Evolutionary conservation across 192 early-diverging fungal genomes (phyloP).

Genomic region (Podila epicladia): DNA sequence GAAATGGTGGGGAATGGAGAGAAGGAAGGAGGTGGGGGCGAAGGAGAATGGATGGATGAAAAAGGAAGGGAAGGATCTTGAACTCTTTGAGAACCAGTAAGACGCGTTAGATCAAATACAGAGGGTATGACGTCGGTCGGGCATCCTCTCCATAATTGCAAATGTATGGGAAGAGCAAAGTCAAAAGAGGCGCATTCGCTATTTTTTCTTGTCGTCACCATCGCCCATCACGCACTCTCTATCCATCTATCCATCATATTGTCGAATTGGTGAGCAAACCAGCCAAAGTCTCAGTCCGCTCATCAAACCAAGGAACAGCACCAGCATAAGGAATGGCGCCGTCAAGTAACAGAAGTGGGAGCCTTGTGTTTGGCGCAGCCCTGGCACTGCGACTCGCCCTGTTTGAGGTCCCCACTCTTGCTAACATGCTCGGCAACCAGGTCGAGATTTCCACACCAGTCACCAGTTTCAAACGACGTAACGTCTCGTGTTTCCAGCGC

Average conservation of each 20-base stretch:
- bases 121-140: no score
- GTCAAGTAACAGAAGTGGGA: neutral
- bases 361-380: constrained; percentile 39
- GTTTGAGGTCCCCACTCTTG: constrained; percentile 58
- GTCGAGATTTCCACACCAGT: constrained; percentile 90
- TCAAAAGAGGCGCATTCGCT: no score
- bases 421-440: constrained; percentile 57
- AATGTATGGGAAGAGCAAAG: no score
- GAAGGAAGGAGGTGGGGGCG: neutral
- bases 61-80: neutral
- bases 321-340: neutral
- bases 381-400: constrained; percentile 54
- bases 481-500: neutral
- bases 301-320: neutral
- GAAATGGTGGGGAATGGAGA: neutral
- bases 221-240: no score
- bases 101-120: no score
- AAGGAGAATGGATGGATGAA: no score
- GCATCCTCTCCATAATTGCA: no score
- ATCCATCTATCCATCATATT: no score
- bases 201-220: no score
- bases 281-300: neutral
- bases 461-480: constrained; percentile 87
- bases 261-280: no score
- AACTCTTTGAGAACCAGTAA: no score